These are phyloP conservation scores for Cercis canadensis DNA, from an alignment of 306 rosid genomes.

Conservation along the genomic window DNA sequence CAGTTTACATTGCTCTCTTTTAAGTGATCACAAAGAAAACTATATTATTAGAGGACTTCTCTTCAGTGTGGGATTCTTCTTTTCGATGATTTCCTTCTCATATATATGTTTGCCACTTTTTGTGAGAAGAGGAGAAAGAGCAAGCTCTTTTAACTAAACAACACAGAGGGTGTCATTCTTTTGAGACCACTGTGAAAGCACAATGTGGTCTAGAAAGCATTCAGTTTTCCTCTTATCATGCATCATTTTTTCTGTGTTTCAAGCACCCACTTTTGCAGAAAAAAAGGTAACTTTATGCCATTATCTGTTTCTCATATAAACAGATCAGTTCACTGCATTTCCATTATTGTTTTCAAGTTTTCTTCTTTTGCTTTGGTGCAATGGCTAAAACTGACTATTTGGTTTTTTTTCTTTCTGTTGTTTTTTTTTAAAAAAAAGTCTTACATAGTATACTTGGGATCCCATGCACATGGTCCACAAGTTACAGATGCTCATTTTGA, in stretches of 20 bases:
- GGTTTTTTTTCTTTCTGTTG: neutral
- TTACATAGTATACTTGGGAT: constrained; percentile 78
- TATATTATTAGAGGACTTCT: neutral
- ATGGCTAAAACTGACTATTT: neutral
- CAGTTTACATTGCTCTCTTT: neutral
- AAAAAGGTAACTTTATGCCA: constrained; percentile 48
- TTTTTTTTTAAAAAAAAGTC: constrained; percentile 40
- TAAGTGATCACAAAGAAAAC: neutral
- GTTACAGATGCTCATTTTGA: constrained; percentile 53
- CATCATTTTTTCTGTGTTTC: constrained; percentile 48
- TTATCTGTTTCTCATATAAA: neutral
- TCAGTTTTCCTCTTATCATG: constrained; percentile 32
- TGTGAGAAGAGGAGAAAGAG: neutral
- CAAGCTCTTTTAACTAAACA: neutral
- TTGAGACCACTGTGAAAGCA: constrained; percentile 12
- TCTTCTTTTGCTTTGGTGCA: constrained; percentile 13
- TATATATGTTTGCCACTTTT: neutral
- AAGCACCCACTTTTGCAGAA: constrained; percentile 55
- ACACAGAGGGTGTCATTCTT: too few relatives aligned
- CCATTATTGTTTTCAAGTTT: constrained; percentile 17
- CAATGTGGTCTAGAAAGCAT: constrained; percentile 50
- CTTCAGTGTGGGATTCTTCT: neutral
- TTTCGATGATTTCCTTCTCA: neutral
- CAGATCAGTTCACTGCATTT: neutral
- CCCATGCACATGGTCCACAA: constrained; percentile 62